These are phyloP conservation scores for Stagonosporopsis cucurbitacearum DNA, from an alignment of 2,329 filamentous ascomycete genomes.

Conservation along the genomic window DNA sequence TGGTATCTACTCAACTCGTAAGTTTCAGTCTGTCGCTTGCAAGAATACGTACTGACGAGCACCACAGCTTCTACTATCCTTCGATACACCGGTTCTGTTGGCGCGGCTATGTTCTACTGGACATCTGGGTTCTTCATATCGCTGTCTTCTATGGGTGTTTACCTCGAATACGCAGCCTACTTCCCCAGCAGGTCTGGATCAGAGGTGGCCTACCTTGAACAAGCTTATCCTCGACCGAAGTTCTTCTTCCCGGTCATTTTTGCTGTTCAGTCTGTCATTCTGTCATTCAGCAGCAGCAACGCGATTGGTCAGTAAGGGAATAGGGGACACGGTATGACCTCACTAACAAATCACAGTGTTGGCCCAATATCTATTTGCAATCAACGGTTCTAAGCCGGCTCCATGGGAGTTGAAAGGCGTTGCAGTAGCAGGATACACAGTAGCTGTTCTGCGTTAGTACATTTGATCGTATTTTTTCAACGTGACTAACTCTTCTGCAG, in stretches of 20 bases:
- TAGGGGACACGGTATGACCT: not conserved
- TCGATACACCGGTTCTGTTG: constrained; percentile 65
- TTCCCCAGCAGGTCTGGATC: constrained; percentile 71
- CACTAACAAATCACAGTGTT: constrained; percentile 53
- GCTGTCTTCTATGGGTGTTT: constrained; percentile 62
- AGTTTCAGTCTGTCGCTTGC: constrained; percentile 34
- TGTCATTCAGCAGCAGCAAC: constrained; percentile 72
- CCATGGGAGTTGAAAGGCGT: constrained; percentile 73
- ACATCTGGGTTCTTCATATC: constrained; percentile 67
- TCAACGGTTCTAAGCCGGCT: constrained; percentile 58
- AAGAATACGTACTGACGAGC: not conserved
- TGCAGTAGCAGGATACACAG: constrained; percentile 67
- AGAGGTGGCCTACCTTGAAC: constrained; percentile 72
- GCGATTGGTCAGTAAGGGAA: constrained; percentile 55
- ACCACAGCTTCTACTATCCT: constrained; percentile 64
- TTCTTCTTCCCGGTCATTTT: constrained; percentile 70
- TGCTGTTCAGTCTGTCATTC: constrained; percentile 66
- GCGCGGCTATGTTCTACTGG: constrained; percentile 70
- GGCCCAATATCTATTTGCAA: constrained; percentile 67
- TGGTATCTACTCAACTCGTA: constrained; percentile 70
- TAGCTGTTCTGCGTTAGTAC: constrained; percentile 62
- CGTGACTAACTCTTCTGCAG: constrained; percentile 24
- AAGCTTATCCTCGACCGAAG: constrained; percentile 68
- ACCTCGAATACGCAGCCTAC: constrained; percentile 69
- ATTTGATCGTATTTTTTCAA: not conserved